phyloP scores from a whole-genome alignment of 768 basidiomycete genomes.

The Agrocybe pediades region DNA sequence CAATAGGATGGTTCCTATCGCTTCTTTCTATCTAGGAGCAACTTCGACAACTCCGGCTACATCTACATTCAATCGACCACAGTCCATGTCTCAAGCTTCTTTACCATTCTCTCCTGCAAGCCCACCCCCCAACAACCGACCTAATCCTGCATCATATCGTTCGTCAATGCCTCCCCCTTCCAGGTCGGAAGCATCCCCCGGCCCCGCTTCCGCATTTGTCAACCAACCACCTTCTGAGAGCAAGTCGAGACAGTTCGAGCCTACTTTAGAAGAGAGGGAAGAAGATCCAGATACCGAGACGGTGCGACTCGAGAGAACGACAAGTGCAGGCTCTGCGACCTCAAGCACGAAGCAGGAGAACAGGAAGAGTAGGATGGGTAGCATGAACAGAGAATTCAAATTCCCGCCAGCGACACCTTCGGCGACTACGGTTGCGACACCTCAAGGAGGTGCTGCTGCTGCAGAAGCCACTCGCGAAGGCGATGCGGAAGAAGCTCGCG shows the following conservation, averaged over 20 bases:
- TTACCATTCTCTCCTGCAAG: conserved; percentile 46
- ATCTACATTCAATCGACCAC: conserved; percentile 54
- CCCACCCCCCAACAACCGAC: conserved; percentile 28
- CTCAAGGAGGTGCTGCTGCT: too few relatives aligned
- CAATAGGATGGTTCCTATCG: conserved; percentile 83
- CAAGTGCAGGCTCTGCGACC: conserved; percentile 9
- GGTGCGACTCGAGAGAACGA: conserved; percentile 28
- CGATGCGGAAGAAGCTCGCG: conserved; percentile 10
- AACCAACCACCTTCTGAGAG: conserved; percentile 33
- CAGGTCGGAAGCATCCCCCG: conserved; percentile 46
- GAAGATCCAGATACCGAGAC: conserved; percentile 38
- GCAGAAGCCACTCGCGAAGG: background rate
- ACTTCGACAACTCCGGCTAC: conserved; percentile 46
- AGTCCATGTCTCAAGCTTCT: conserved; percentile 76
- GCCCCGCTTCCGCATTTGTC: conserved; percentile 37
- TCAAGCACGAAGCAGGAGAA: conserved; percentile 26
- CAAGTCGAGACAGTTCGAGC: conserved; percentile 39
- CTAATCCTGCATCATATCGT: conserved; percentile 46
- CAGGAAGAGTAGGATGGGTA: conserved; percentile 60
- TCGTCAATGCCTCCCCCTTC: conserved; percentile 69
- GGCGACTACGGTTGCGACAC: background rate
- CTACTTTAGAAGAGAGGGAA: conserved; percentile 53
- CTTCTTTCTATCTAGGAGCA: conserved; percentile 78
- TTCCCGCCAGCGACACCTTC: conserved; percentile 51
- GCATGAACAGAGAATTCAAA: conserved; percentile 78